A percentile compares a stretch with the other conserved stretches of the same genome.
These are phyloP conservation scores for Nigrospora sphaerica DNA, from an alignment of 2,329 filamentous ascomycete species.

Conservation along the genomic window DNA sequence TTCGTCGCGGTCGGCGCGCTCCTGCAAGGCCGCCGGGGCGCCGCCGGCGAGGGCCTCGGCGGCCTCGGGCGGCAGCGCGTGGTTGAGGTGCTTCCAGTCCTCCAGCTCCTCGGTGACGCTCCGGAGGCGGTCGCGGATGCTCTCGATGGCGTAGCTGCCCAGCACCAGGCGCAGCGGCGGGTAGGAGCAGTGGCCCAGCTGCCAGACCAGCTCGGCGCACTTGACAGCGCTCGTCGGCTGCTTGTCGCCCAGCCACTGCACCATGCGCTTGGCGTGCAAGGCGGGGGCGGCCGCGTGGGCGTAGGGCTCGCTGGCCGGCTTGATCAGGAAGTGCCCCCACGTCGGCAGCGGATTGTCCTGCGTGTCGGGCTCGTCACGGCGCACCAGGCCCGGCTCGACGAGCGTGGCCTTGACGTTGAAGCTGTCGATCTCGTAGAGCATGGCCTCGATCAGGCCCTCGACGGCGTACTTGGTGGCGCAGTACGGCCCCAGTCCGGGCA, in stretches of 20 bases:
- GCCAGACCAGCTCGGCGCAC: constrained; percentile 89
- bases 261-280: constrained; percentile 80
- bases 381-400: constrained; percentile 83
- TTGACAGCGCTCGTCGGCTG: constrained; percentile 91
- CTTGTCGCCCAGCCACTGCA: constrained; percentile 88
- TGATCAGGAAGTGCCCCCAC: constrained; percentile 90
- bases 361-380: constrained; percentile 69
- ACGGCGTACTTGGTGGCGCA: constrained; percentile 97
- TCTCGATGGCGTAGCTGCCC: constrained; percentile 92
- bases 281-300: constrained; percentile 71
- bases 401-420: constrained; percentile 93
- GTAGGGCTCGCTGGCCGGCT: constrained; percentile 77
- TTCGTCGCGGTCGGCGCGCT: constrained; percentile 23
- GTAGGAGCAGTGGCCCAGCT: constrained; percentile 90
- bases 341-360: constrained; percentile 56
- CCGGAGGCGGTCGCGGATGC: constrained; percentile 80
- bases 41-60: constrained; percentile 1
- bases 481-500: constrained; percentile 87
- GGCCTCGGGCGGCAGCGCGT: constrained; percentile 39
- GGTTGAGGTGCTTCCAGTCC: constrained; percentile 85
- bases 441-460: constrained; percentile 89
- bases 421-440: constrained; percentile 88
- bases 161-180: constrained; percentile 81
- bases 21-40: constrained; percentile 17
- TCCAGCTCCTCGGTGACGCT: constrained; percentile 93